A percentile compares a stretch with the other conserved stretches of the same genome.
Conservation (phyloP, 768 basidiomycete genomes). For the Mycena indigotica region DNA sequence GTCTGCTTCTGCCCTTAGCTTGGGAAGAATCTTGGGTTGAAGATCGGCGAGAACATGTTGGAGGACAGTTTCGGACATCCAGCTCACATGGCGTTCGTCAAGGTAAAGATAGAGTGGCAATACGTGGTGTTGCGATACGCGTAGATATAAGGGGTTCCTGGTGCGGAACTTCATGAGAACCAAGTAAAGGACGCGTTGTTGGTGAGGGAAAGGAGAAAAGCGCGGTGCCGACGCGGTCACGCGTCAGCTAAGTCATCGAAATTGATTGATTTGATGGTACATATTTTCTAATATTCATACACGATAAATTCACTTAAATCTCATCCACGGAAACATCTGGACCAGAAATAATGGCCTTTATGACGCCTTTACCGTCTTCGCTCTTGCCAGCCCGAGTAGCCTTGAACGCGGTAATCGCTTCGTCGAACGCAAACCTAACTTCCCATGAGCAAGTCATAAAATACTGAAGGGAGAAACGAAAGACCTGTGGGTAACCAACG, state of each 20-base stretch:
- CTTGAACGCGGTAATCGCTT: constrained; percentile 80
- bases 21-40: constrained; percentile 68
- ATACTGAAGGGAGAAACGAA: constrained; percentile 16
- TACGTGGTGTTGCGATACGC: constrained; percentile 53
- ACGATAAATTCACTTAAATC: constrained; percentile 31
- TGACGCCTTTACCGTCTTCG: constrained; percentile 82
- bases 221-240: not conserved
- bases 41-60: constrained; percentile 83
- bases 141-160: constrained; percentile 81
- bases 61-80: constrained; percentile 86
- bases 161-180: constrained; percentile 26
- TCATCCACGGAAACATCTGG: constrained; percentile 59
- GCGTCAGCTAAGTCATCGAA: too few species aligned
- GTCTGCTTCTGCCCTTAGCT: constrained; percentile 63
- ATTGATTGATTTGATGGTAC: too few species aligned
- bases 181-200: not conserved
- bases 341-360: constrained; percentile 88
- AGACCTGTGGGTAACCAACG: constrained; percentile 86
- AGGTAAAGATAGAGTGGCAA: constrained; percentile 65
- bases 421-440: constrained; percentile 70
- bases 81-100: constrained; percentile 82
- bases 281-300: too few species aligned
- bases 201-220: not conserved
- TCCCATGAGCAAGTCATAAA: not conserved
- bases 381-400: constrained; percentile 81